Conservation (phyloP, 306 rosid genomes). For the Hylodesmum podocarpum region DNA sequence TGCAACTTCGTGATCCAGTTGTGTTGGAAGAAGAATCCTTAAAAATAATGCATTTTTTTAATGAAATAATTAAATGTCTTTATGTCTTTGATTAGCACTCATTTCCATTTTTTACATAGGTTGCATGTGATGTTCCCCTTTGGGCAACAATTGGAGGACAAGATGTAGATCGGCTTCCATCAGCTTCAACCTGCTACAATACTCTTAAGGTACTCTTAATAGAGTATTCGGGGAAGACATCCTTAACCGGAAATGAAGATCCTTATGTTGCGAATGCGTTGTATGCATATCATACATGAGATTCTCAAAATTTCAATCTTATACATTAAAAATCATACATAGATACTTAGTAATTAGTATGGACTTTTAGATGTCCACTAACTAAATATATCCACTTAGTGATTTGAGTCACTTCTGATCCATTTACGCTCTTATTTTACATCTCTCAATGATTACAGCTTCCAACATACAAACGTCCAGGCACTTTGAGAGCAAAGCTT, state of each 20-base stretch:
- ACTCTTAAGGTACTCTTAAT: conserved; percentile 74
- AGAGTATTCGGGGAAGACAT: conserved; percentile 9
- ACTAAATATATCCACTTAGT: background rate
- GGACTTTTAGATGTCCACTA: conserved; percentile 5
- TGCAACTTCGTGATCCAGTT: conserved; percentile 1
- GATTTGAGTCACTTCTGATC: conserved; percentile 21
- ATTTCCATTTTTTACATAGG: conserved; percentile 47
- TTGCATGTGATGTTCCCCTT: conserved; percentile 81
- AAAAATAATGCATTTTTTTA: background rate
- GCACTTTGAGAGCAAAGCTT: conserved; percentile 85
- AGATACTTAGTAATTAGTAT: background rate
- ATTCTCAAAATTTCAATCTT: conserved; percentile 3
- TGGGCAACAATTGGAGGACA: conserved; percentile 95
- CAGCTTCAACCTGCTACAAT: conserved; percentile 98
- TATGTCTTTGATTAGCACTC: conserved; percentile 1
- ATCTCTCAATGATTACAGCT: conserved; percentile 56
- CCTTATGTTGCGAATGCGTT: conserved; percentile 18
- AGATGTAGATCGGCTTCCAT: conserved; percentile 98
- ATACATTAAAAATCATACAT: conserved; percentile 10
- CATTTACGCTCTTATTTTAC: conserved; percentile 23
- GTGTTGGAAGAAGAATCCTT: background rate
- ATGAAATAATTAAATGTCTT: conserved; percentile 12
- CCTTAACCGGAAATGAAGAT: conserved; percentile 2
- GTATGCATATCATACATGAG: background rate
- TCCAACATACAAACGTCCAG: conserved; percentile 89